Evolutionary conservation across 176 grass and related monocot species (phyloP).

Genomic region (Dactylis glomerata): DNA sequence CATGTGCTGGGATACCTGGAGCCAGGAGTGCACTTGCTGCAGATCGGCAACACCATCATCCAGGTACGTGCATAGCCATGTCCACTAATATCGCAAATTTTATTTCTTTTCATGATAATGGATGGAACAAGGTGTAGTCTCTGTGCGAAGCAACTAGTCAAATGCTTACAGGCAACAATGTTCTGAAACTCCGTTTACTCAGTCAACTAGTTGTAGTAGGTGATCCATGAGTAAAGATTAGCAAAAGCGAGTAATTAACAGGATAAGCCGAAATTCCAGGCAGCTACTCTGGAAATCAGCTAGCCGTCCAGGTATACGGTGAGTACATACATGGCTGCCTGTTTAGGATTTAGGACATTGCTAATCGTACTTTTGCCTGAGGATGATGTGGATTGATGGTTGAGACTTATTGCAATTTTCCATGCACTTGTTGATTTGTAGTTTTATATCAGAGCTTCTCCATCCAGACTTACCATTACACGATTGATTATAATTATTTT

Average conservation of each 20-base stretch:
- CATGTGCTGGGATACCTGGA: background rate
- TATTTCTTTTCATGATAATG: background rate
- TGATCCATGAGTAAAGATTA: background rate
- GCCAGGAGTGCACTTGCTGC: background rate
- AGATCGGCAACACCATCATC: background rate
- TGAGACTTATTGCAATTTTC: background rate
- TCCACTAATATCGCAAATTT: background rate
- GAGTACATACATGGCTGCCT: background rate
- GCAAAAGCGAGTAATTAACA: background rate
- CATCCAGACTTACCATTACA: background rate
- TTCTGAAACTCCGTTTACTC: background rate
- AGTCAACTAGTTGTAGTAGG: background rate
- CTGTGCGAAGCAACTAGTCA: too few relatives aligned
- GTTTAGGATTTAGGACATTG: background rate
- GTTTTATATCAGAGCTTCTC: background rate
- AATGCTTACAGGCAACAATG: background rate
- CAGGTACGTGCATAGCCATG: background rate
- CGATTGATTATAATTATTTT: background rate
- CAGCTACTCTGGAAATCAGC: background rate
- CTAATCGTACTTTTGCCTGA: background rate
- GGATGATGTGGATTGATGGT: background rate
- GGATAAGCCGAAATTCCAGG: background rate
- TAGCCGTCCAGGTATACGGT: background rate
- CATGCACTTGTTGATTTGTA: background rate
- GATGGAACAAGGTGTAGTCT: background rate